A percentile compares a stretch with the other conserved stretches of the same genome.
Conservation (phyloP, 345 rosid genomes). For the Sapria himalayana region DNA sequence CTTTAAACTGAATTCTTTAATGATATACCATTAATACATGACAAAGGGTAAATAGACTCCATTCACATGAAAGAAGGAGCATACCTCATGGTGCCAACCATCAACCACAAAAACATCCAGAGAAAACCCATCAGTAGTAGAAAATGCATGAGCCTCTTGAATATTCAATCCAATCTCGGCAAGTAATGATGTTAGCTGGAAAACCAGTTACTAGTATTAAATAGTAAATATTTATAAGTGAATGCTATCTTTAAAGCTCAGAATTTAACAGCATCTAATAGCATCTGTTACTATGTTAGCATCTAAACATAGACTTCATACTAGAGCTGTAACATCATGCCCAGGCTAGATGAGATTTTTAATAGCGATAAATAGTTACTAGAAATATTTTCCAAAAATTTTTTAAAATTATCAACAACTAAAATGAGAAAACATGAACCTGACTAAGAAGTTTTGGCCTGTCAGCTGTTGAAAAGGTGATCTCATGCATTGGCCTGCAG, state of each 20-base stretch:
- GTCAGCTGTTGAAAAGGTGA: conserved; percentile 90
- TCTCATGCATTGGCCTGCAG: conserved; percentile 86
- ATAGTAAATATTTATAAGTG: too few species aligned
- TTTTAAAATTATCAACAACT: too few species aligned
- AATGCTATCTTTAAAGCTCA: too few species aligned
- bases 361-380: too few species aligned
- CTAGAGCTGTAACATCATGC: too few species aligned
- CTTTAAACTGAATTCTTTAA: too few species aligned
- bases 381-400: too few species aligned
- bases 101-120: conserved; percentile 88
- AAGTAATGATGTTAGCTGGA: conserved; percentile 65
- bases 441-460: conserved; percentile 81
- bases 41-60: too few species aligned
- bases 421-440: conserved; percentile 24
- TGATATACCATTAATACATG: too few species aligned
- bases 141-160: conserved; percentile 93
- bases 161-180: conserved; percentile 85
- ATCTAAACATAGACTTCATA: conserved; percentile 2
- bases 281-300: background rate
- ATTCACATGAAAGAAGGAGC: too few species aligned
- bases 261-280: background rate
- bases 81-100: conserved; percentile 87
- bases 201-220: conserved; percentile 7
- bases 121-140: conserved; percentile 83
- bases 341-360: too few species aligned